Evolutionary conservation across 129 eudicot species (phyloP), one percentile per base, ranked within the genome.

Genomic region (Smallanthus sonchifolius): DNA sequence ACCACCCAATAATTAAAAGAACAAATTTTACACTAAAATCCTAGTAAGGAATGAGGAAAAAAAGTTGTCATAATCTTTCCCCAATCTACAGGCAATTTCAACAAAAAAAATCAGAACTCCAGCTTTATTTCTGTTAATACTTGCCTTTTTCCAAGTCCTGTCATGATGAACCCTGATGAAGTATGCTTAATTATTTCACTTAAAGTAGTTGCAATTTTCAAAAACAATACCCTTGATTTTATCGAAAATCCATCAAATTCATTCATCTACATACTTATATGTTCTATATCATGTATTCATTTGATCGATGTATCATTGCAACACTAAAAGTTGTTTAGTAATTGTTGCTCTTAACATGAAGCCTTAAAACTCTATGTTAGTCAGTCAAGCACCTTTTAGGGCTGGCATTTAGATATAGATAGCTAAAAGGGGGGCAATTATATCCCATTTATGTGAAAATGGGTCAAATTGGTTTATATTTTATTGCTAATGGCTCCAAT

Each of bases 101-200:
- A 24, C 30, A 24, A 24, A 24, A 24, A 24, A 24, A 24, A 24
- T 24, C 30, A 24, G 30, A 24, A 24, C 30, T 24, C 30, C 30
- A 16, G 14, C 62, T 52, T 66, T 45, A 34, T 66, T 76, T 76
- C 74, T 13, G 24, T 67, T 54, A 55, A 67, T 34, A 30, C 43
- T 49, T 68, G 24, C 73, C 30, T 49, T 47, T 49, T 40, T 45
- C 57, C 24, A 68, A 32, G 59, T 30, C 4, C 2, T 55, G 3
- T 32, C 32, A 64, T 6, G 32, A 79, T 71, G 83, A 65, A 65
- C 17, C 39, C 78, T 71, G 54, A 36, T 38, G 37, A 79, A 78
- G 83, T 72, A 74, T 63, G 78, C 20, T 24, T 24, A 24, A 47
- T 16, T 35, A 35, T n/a, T 45, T 74, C 48, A 62, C 49, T 48